phyloP scores from a whole-genome alignment of 495 filamentous ascomycete species.

The Aspergillus cavernicola region DNA sequence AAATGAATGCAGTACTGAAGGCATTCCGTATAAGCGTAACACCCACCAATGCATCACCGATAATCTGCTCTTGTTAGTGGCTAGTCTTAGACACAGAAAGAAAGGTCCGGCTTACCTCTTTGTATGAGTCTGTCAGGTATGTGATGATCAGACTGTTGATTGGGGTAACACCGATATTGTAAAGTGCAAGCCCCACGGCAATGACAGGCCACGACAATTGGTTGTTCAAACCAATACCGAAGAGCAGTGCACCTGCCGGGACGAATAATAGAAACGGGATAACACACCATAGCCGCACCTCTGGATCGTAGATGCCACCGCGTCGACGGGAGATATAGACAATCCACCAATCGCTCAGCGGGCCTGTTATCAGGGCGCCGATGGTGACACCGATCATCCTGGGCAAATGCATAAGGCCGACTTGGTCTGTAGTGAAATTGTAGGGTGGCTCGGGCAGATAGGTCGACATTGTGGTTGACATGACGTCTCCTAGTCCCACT shows the following conservation, averaged over 20 bases:
- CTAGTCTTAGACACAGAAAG: background rate
- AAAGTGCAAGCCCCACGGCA: constrained; percentile 23
- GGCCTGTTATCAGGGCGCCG: constrained; percentile 18
- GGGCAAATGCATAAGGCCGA: constrained; percentile 33
- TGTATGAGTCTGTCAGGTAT: constrained; percentile 28
- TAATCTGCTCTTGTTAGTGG: constrained; percentile 15
- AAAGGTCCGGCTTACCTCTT: constrained; percentile 20
- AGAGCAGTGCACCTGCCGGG: constrained; percentile 19
- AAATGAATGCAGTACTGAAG: constrained; percentile 22
- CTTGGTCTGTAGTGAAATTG: constrained; percentile 26
- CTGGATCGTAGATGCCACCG: constrained; percentile 28
- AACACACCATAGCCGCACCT: constrained; percentile 17
- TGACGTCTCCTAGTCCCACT: constrained; percentile 23
- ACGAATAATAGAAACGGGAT: constrained; percentile 16
- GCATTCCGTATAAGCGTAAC: constrained; percentile 27
- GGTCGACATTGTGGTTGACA: constrained; percentile 23
- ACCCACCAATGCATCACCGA: constrained; percentile 25
- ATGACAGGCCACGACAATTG: constrained; percentile 20
- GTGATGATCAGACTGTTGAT: constrained; percentile 12
- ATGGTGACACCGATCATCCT: constrained; percentile 28
- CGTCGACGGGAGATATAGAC: constrained; percentile 23
- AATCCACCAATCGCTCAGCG: constrained; percentile 28
- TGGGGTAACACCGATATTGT: constrained; percentile 21
- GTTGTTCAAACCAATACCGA: constrained; percentile 22
- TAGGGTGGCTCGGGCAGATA: constrained; percentile 28